phyloP scores from a whole-genome alignment of 129 eudicot genomes.

The sunflower (Helianthus annuus) region DNA sequence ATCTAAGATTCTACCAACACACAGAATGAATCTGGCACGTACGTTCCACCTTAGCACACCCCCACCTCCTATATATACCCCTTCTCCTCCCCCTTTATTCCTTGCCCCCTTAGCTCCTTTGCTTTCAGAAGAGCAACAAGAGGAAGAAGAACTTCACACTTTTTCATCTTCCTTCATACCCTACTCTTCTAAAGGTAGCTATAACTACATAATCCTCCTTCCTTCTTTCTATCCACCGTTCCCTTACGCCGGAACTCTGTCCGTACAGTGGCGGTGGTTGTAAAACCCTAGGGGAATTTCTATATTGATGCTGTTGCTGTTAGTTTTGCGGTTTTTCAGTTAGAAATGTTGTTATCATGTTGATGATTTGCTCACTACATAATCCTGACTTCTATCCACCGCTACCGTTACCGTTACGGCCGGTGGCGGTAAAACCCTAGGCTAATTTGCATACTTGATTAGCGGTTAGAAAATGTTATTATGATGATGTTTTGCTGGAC shows the following conservation, averaged over 20 bases:
- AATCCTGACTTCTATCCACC: too few species aligned
- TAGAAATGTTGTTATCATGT: neutral
- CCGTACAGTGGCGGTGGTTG: neutral
- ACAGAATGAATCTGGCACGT: slow-evolving; percentile 42
- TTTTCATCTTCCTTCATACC: slow-evolving; percentile 1
- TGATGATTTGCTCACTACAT: neutral
- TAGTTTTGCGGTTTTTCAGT: neutral
- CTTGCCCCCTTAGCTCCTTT: slow-evolving; percentile 39
- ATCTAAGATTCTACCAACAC: slow-evolving; percentile 30
- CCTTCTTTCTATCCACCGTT: neutral
- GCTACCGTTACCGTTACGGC: too few species aligned
- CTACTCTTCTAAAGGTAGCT: slow-evolving; percentile 32
- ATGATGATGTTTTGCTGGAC: too few species aligned
- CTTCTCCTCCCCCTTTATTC: neutral
- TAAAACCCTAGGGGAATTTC: too few species aligned
- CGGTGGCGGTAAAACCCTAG: too few species aligned
- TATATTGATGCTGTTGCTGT: neutral
- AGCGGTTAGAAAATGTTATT: too few species aligned
- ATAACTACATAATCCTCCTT: neutral
- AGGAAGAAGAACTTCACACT: slow-evolving; percentile 11
- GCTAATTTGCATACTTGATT: too few species aligned
- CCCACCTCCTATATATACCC: slow-evolving; percentile 22
- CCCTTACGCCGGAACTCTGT: neutral
- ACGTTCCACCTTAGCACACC: neutral
- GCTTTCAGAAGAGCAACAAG: slow-evolving; percentile 31